Conservation (phyloP, 352 stramenopile genomes). For the Pythium aquatile region DNA sequence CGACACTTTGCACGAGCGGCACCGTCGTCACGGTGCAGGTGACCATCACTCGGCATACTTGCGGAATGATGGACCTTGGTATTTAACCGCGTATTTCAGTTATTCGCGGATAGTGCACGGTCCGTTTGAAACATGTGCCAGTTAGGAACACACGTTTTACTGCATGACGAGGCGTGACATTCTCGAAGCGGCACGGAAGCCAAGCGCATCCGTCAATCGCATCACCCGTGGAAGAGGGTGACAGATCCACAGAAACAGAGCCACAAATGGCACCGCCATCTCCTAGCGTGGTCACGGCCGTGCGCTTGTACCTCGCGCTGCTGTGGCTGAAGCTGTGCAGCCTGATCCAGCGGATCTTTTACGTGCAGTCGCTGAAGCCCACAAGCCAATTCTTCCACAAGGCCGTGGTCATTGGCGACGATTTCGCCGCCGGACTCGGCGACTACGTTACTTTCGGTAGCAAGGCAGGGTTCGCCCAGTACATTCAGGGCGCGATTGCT, state of each 20-base stretch:
- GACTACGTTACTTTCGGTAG: conserved; percentile 70
- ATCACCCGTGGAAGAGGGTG: background rate
- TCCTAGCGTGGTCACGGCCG: conserved; percentile 30
- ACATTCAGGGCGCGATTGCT: conserved; percentile 51
- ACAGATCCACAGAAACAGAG: background rate
- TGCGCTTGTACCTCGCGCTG: conserved; percentile 58
- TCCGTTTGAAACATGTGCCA: conserved; percentile 3
- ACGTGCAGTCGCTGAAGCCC: conserved; percentile 48
- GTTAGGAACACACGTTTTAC: background rate
- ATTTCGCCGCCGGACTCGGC: conserved; percentile 77
- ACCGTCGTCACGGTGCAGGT: conserved; percentile 1
- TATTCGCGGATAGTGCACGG: background rate
- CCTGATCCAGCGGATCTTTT: conserved; percentile 40
- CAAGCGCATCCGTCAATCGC: background rate
- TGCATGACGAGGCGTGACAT: conserved; percentile 14
- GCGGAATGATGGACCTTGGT: background rate
- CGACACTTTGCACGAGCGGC: background rate
- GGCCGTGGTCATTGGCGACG: conserved; percentile 79
- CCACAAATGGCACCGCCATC: conserved; percentile 7
- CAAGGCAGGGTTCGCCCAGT: conserved; percentile 45
- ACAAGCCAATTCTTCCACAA: conserved; percentile 78
- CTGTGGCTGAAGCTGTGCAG: conserved; percentile 72
- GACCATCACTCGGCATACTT: conserved; percentile 23
- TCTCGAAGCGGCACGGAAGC: conserved; percentile 30
- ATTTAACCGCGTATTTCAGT: too few species aligned